Evolutionary conservation across 352 stramenopile species (phyloP), one percentile per base, ranked within the genome.

Genomic region (Phytophthora uliginosa): DNA sequence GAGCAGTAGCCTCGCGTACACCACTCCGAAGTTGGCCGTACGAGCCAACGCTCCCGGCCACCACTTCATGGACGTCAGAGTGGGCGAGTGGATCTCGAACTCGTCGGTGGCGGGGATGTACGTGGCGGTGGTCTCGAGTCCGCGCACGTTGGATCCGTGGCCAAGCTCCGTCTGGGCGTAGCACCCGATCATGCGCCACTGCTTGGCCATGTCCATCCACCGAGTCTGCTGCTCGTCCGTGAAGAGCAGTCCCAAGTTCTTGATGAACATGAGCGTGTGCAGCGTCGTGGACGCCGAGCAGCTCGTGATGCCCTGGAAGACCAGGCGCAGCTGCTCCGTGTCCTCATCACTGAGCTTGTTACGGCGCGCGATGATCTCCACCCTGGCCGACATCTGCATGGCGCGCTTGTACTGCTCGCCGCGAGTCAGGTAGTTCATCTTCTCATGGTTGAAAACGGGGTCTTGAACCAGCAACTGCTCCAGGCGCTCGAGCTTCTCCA

Each of bases 81-180:
- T 99, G 1, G 98, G 98, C 31, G 95, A 98, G 81, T 99, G 79
- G 64, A 99, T 97, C 36, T 98, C 85, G 62, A 97, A 99, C 76
- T 97, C 94, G 64, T 98, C 88, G 1, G 76, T 90, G 38, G 93
- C 84, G 18, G 82, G 83, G 31, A 96, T 63, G 77, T 95, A 99
- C 7, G 92, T 98, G 26, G 95, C 96, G 9, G 94, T 99, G 3
- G 97, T 99, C 79, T 98, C 93, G 24, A 98, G 82, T 22, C 79
- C 82, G 13, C 76, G 83, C 20, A 93, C 76, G 62, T 97, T 97
- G 45, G 83, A 92, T 54, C 66, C 93, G 71, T 98, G 93, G 9
- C 93, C 93, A 2, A 98, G 73, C 66, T 97, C 92, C 1, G 93
- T 98, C 67, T 97, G 92, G 13, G 85, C 90, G 73, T 96, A 98